A percentile compares a stretch with the other conserved stretches of the same genome.
phyloP scores from a whole-genome alignment of 192 early-diverging fungal species.

The Coemansia sp. region DNA sequence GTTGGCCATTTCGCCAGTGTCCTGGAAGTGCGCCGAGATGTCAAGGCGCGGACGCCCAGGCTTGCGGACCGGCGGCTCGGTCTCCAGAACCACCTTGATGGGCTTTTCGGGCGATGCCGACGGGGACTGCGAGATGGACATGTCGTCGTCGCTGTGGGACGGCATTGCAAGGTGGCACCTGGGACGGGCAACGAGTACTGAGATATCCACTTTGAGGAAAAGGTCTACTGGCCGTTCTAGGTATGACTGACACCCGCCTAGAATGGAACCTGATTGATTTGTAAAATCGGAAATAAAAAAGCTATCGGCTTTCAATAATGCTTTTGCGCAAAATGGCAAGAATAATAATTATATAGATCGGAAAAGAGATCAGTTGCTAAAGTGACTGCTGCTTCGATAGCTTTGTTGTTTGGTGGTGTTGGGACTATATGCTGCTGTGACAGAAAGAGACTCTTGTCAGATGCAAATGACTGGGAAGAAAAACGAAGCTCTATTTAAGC shows the following conservation, averaged over 20 bases:
- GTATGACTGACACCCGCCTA: not conserved
- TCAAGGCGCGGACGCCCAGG: constrained; percentile 53
- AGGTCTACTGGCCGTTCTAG: not conserved
- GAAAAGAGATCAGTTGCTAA: not conserved
- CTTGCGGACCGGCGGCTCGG: constrained; percentile 51
- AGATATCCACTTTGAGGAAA: constrained; percentile 48
- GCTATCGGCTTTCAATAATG: constrained; percentile 3
- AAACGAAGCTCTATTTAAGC: not conserved
- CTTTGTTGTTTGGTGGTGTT: too few relatives aligned
- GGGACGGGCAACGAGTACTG: constrained; percentile 28
- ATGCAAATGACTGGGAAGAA: not conserved
- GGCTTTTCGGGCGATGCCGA: constrained; percentile 34
- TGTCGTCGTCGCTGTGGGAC: constrained; percentile 37
- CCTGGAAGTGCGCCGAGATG: constrained; percentile 55
- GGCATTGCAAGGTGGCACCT: constrained; percentile 30
- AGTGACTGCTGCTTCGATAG: too few relatives aligned
- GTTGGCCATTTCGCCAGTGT: constrained; percentile 58
- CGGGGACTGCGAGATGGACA: constrained; percentile 8
- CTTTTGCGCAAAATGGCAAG: not conserved
- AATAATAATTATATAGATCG: constrained; percentile 3
- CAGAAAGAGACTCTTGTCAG: too few relatives aligned
- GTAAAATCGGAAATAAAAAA: not conserved
- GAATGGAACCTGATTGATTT: not conserved
- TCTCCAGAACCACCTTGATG: constrained; percentile 40
- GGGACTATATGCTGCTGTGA: too few relatives aligned